phyloP scores from a whole-genome alignment of 139 green algal genomes.

The Auxenochlorella protothecoides region DNA sequence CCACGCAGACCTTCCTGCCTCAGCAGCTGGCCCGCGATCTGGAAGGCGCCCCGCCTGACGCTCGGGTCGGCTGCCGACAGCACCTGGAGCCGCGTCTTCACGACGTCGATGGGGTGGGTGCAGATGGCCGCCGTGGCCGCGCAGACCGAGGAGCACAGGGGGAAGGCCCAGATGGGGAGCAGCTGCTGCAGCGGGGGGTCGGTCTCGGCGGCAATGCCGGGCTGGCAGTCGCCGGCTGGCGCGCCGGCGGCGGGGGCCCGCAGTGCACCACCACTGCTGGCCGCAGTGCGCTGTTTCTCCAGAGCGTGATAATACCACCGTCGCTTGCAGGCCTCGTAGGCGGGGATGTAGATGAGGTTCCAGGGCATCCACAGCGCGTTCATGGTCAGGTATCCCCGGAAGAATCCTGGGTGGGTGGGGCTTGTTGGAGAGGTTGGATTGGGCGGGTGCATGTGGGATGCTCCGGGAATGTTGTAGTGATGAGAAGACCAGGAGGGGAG shows the following conservation, averaged over 20 bases:
- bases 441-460: slow-evolving; percentile 1
- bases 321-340: slow-evolving; percentile 50
- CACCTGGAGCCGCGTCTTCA: slow-evolving; percentile 70
- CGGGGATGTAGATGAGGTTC: slow-evolving; percentile 66
- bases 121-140: slow-evolving; percentile 41
- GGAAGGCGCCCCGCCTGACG: slow-evolving; percentile 5
- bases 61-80: not conserved
- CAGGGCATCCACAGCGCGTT: slow-evolving; percentile 74
- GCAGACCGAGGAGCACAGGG: slow-evolving; percentile 24
- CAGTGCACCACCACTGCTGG: not conserved
- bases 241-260: too few species aligned
- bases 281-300: not conserved
- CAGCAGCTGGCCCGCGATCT: slow-evolving; percentile 24
- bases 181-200: slow-evolving; percentile 6
- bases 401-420: slow-evolving; percentile 11
- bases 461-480: too few species aligned
- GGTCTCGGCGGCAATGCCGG: not conserved
- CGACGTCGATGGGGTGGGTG: slow-evolving; percentile 69
- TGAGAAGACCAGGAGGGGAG: too few species aligned
- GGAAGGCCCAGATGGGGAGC: slow-evolving; percentile 30
- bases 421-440: slow-evolving; percentile 1
- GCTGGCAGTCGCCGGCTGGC: too few species aligned
- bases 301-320: slow-evolving; percentile 11
- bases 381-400: slow-evolving; percentile 44
- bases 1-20: slow-evolving; percentile 31